Evolutionary conservation across 2,329 filamentous ascomycete genomes (phyloP).

Genomic region (Westerdykella sp.): DNA sequence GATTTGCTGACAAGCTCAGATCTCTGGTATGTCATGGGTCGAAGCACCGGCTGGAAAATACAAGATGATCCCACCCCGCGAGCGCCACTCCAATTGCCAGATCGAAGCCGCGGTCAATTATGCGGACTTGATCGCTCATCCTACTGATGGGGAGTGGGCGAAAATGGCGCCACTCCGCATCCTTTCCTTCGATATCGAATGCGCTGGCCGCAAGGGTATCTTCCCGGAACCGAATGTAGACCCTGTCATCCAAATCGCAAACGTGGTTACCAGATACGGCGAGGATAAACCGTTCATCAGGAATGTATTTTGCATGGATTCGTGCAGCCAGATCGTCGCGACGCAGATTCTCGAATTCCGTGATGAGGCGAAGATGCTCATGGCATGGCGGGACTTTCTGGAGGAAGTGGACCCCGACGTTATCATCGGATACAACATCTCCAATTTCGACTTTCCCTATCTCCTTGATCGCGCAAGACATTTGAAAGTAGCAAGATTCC

Average conservation of each 20-base stretch:
- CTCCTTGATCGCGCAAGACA: slow-evolving; percentile 81
- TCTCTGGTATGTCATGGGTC: slow-evolving; percentile 96
- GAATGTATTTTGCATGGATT: slow-evolving; percentile 93
- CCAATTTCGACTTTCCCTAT: slow-evolving; percentile 98
- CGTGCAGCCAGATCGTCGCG: slow-evolving; percentile 87
- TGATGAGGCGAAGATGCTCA: slow-evolving; percentile 82
- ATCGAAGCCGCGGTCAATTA: slow-evolving; percentile 88
- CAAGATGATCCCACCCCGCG: slow-evolving; percentile 57
- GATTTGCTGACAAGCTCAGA: slow-evolving; percentile 40
- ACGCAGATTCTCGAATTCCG: slow-evolving; percentile 84
- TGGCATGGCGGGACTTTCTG: slow-evolving; percentile 84
- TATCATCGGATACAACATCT: slow-evolving; percentile 97
- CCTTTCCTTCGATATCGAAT: slow-evolving; percentile 97
- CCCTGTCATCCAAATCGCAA: slow-evolving; percentile 96
- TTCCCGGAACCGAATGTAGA: slow-evolving; percentile 91
- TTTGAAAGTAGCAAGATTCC: slow-evolving; percentile 72
- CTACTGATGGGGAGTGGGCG: slow-evolving; percentile 87
- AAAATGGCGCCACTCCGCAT: slow-evolving; percentile 95
- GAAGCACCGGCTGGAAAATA: slow-evolving; percentile 73
- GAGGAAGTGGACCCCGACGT: slow-evolving; percentile 90
- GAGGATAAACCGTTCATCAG: slow-evolving; percentile 92
- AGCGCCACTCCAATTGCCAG: slow-evolving; percentile 86
- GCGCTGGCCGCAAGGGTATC: slow-evolving; percentile 92
- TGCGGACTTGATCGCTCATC: slow-evolving; percentile 75
- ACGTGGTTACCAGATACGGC: slow-evolving; percentile 89